Evolutionary conservation across 495 filamentous ascomycete species (phyloP), one percentile per base, ranked within the genome.

Genomic region (Penicillium parvum): DNA sequence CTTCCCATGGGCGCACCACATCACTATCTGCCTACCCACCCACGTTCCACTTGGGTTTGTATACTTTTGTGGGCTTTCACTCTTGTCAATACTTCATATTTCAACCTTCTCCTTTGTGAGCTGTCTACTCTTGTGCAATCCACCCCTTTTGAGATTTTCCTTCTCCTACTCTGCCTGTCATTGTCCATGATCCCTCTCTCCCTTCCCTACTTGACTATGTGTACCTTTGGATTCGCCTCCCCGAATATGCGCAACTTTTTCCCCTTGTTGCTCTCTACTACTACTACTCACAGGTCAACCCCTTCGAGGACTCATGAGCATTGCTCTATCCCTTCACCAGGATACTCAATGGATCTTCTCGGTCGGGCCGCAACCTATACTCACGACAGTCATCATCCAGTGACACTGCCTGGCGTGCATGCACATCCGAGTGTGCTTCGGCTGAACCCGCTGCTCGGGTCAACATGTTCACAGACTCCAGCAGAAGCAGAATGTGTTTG

Each of bases 1-100:
- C 37, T 34, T 45, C 32, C 50, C 51, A 54, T 45, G 46, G 51
- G 42, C 29, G 19, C 25, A 23, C n/a, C n/a, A n/a, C n/a, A n/a
- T n/a, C n/a, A n/a, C n/a, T n/a, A 23, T 30, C 20, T 35, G 26
- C 29, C 33, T 39, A 23, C 29, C 16, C 37, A 52, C 19, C 40
- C 40, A 45, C 45, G 45, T 49, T 48, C 36, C 41, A 26, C 17
- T 34, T 17, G 20, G 22, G 14, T 39, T 40, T 47, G 17, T 42
- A 40, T 36, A 43, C 23, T 33, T 29, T 32, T n/a, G n/a, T n/a
- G n/a, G n/a, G n/a, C n/a, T n/a, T n/a, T n/a, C n/a, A n/a, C n/a
- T n/a, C n/a, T 32, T 32, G 20, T 36, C 11, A 8, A n/a, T 15
- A 14, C 11, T 1, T 15, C 5, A 29, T 12, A 22, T 18, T 10